Conservation (phyloP, 2,329 filamentous ascomycete species). For the Beauveria medogensis region DNA sequence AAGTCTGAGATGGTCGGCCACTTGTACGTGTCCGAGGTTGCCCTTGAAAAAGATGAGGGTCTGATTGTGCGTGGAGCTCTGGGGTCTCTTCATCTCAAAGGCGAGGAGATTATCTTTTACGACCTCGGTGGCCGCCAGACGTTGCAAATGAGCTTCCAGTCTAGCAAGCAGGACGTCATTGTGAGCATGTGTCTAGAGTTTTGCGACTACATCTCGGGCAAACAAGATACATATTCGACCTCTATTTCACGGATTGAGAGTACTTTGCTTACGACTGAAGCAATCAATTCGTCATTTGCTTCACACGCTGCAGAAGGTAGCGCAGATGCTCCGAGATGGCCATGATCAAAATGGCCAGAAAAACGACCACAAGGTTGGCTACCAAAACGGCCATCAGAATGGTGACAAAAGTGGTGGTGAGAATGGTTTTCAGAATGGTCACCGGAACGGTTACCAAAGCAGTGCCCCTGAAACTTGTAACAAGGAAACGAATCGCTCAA, state of each 20-base stretch:
- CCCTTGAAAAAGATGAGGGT: neutral
- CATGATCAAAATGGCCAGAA: neutral
- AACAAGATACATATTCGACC: neutral
- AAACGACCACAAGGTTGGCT: neutral
- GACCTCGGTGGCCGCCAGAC: neutral
- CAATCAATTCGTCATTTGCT: neutral
- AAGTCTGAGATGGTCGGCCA: neutral
- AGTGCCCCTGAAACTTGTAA: neutral
- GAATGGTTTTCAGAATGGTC: neutral
- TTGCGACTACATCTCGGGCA: neutral
- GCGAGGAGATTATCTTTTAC: neutral
- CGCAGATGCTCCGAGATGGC: neutral
- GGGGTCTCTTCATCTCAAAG: neutral
- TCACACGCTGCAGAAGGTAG: neutral
- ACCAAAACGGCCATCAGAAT: neutral
- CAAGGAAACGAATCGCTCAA: neutral
- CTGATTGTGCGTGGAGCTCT: neutral
- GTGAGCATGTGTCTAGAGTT: slow-evolving; percentile 1
- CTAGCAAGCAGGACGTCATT: neutral
- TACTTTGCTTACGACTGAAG: neutral
- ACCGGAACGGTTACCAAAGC: neutral
- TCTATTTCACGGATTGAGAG: neutral
- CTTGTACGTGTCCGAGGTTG: slow-evolving; percentile 2
- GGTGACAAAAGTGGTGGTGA: neutral
- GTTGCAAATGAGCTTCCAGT: neutral